Evolutionary conservation across 1,284 basidiomycete species (phyloP).

Genomic region (Ceratobasidium sp.): DNA sequence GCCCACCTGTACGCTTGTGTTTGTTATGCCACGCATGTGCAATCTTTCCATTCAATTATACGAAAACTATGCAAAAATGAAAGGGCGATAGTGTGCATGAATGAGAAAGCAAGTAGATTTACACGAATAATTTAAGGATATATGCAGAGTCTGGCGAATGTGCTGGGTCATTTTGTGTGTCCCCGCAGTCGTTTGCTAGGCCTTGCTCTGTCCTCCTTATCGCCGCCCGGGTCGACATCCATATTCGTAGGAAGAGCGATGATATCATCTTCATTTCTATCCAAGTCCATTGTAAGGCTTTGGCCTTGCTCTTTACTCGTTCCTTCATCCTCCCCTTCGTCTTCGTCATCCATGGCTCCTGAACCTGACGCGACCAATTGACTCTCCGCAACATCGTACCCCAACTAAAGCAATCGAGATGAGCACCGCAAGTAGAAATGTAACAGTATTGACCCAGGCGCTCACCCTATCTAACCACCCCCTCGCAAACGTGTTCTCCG

Average conservation of each 20-base stretch:
- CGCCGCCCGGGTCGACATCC: neutral
- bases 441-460: neutral
- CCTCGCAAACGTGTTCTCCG: conserved; percentile 61
- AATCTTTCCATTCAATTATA: conserved; percentile 40
- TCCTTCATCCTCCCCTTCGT: neutral
- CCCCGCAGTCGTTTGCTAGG: neutral
- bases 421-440: neutral
- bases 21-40: conserved; percentile 40
- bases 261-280: neutral
- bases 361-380: neutral
- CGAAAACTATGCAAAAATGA: conserved; percentile 37
- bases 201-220: conserved; percentile 9
- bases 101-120: no score
- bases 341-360: conserved; percentile 9
- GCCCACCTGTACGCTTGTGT: conserved; percentile 39
- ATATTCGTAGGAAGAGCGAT: neutral
- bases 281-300: neutral
- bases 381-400: conserved; percentile 11
- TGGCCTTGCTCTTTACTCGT: no score
- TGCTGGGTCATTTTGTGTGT: neutral
- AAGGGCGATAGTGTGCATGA: neutral
- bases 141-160: neutral
- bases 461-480: conserved; percentile 62
- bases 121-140: neutral
- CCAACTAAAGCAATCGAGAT: conserved; percentile 2